phyloP scores from a whole-genome alignment of 257 asterid species.

The Solanum piurae region DNA sequence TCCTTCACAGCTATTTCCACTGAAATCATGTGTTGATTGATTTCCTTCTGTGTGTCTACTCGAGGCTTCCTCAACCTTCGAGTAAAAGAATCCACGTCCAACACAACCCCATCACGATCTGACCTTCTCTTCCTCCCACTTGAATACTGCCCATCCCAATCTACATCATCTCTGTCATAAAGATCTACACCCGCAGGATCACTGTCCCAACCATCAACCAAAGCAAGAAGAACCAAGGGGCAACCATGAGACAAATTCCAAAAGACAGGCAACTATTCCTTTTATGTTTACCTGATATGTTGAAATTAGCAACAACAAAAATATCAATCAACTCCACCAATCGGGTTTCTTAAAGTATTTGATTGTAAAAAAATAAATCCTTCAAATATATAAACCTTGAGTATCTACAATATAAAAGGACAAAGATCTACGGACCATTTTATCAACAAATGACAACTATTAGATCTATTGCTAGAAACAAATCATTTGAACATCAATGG shows the following conservation, averaged over 20 bases:
- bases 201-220: slow-evolving; percentile 99
- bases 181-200: slow-evolving; percentile 98
- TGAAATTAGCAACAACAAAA: neutral
- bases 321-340: neutral
- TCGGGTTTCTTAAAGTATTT: neutral
- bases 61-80: slow-evolving; percentile 87
- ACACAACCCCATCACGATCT: slow-evolving; percentile 61
- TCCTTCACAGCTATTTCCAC: slow-evolving; percentile 93
- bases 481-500: slow-evolving; percentile 38
- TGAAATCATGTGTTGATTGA: slow-evolving; percentile 88
- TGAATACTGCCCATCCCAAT: slow-evolving; percentile 98
- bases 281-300: neutral
- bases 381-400: neutral
- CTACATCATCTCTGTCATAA: slow-evolving; percentile 91
- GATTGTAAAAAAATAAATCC: neutral
- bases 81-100: slow-evolving; percentile 85
- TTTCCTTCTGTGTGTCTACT: slow-evolving; percentile 82
- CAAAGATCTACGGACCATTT: neutral
- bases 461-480: neutral
- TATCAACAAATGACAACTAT: neutral
- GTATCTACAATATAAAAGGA: neutral
- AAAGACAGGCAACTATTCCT: neutral
- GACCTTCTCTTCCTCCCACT: slow-evolving; percentile 94
- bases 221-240: slow-evolving; percentile 3
- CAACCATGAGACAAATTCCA: slow-evolving; percentile 2